Evolutionary conservation across 495 filamentous ascomycete species (phyloP), one percentile per base, ranked within the genome.

Genomic region (Trichoderma asperelloides): DNA sequence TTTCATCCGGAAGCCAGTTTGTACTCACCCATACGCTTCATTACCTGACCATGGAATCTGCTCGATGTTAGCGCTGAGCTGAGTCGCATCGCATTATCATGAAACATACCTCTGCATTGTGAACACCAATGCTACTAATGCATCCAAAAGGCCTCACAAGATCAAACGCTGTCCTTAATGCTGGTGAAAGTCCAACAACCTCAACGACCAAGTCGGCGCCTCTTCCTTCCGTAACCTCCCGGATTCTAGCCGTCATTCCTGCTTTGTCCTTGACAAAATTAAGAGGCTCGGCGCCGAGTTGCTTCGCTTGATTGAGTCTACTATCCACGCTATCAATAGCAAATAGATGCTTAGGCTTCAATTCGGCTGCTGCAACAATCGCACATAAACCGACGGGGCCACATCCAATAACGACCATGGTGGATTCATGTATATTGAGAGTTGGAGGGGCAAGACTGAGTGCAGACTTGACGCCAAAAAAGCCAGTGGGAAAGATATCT

Each of bases 141-240:
- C 87, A 83, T 1, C 93, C 93, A 82, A 88, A 98, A 25, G 95
- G 93, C 65, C 95, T 84, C 49, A 98, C 69, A 47, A 97, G 77
- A 55, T 97, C 93, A 76, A 91, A 97, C 0, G 86, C 91, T 66
- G 91, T 92, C 74, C 83, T 86, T 73, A 97, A 76, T 21, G 95
- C 95, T 65, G 89, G 86, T 65, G 88, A 93, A 70, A 91, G 76
- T 1, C 95, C 95, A 9, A 98, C 95, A 8, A 96, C 90, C 77
- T 98, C 95, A 71, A 98, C 87, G 12, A 96, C 89, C 4, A 89
- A 88, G 81, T 98, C 95, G 0, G 93, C 95, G 3, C 95, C 95
- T 37, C 95, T 81, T 0, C 92, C 92, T 11, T 89, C 84, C 0
- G 91, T 97, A 65, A 89, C 81, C 71, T 93, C 91, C 73, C 84